These are phyloP conservation scores for Azolla pinnata DNA, from an alignment of 75 land plant species.

Conservation along the genomic window DNA sequence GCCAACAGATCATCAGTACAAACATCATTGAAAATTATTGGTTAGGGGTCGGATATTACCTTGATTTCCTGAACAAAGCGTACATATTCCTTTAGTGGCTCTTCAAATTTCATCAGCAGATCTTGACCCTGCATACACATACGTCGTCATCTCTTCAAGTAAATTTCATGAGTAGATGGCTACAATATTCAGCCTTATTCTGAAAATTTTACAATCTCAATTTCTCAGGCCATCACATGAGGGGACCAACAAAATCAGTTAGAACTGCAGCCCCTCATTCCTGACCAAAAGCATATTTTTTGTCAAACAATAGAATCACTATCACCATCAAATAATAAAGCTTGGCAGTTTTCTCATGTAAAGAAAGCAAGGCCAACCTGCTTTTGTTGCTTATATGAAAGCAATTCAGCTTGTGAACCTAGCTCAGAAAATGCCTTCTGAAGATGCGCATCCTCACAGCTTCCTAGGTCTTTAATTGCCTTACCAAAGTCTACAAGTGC, in stretches of 20 bases:
- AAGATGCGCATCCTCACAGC: constrained; percentile 67
- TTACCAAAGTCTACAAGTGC: constrained; percentile 84
- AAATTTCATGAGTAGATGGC: no score
- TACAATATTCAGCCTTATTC: no score
- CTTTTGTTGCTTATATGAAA: constrained; percentile 65
- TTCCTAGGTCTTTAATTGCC: constrained; percentile 66
- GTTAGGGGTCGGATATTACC: no score
- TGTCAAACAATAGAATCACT: no score
- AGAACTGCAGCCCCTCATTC: no score
- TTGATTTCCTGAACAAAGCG: constrained; percentile 89
- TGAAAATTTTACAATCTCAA: no score
- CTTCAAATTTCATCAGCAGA: constrained; percentile 82
- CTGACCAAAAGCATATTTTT: no score
- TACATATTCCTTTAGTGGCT: constrained; percentile 94
- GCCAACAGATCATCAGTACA: no score
- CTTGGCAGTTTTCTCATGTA: neutral
- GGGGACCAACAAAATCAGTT: no score
- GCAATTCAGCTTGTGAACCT: constrained; percentile 53
- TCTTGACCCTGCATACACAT: constrained; percentile 55
- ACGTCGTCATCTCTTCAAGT: neutral
- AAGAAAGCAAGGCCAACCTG: constrained; percentile 38
- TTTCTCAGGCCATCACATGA: no score
- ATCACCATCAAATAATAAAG: no score
- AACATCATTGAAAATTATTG: no score
- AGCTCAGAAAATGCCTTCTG: constrained; percentile 79